Conservation (phyloP, 2,329 filamentous ascomycete species). For the Clonostachys byssicola region DNA sequence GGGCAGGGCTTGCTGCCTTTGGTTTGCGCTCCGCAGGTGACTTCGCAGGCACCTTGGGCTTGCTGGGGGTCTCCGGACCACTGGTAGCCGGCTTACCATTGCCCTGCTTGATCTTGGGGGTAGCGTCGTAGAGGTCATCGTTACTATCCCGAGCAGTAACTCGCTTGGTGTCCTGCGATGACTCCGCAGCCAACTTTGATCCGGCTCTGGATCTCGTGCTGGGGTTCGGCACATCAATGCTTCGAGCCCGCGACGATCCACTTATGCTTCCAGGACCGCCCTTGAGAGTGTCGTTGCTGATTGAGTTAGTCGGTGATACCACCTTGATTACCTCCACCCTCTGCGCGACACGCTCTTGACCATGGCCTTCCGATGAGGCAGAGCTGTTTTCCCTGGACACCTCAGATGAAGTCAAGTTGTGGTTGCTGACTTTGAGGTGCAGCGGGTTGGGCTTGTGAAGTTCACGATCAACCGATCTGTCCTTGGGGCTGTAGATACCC, state of each 20-base stretch:
- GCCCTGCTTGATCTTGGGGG: slow-evolving; percentile 13
- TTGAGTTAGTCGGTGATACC: too few relatives aligned
- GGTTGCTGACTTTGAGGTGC: neutral
- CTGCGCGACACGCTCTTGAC: too few relatives aligned
- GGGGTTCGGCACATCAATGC: too few relatives aligned
- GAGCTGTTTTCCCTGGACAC: neutral
- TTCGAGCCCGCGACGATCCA: too few relatives aligned
- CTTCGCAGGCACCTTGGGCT: neutral
- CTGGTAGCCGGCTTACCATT: neutral
- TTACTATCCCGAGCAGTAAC: slow-evolving; percentile 5
- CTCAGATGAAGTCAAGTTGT: neutral
- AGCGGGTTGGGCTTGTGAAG: neutral
- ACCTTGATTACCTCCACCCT: too few relatives aligned
- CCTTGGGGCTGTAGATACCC: neutral
- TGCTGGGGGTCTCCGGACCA: neutral
- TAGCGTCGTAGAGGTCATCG: slow-evolving; percentile 25
- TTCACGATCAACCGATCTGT: neutral
- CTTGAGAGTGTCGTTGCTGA: too few relatives aligned
- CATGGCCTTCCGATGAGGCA: neutral
- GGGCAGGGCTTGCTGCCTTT: neutral
- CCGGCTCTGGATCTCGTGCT: too few relatives aligned
- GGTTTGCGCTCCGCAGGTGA: neutral
- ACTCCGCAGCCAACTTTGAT: too few relatives aligned
- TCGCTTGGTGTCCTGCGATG: too few relatives aligned
- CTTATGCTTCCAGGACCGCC: too few relatives aligned